These are phyloP conservation scores for Fraxinus platypoda DNA, from an alignment of 305 asterid genomes.

Conservation along the genomic window DNA sequence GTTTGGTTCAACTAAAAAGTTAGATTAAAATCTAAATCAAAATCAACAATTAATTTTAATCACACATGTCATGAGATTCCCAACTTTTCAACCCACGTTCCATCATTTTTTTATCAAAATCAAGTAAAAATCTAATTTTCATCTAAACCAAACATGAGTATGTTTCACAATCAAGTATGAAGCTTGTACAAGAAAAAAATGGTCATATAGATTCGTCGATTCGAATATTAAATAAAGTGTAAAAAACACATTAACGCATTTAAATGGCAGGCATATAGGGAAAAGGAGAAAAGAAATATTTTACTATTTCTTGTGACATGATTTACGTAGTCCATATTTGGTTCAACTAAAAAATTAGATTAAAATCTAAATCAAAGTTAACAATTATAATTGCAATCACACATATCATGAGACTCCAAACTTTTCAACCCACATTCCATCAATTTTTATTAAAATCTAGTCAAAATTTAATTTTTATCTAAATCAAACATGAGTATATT, in stretches of 20 bases:
- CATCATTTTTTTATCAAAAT: background rate
- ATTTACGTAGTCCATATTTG: background rate
- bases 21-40: too few species aligned
- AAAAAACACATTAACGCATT: background rate
- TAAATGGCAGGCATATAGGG: background rate
- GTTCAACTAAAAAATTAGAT: background rate
- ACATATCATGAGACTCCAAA: background rate
- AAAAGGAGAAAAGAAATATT: background rate
- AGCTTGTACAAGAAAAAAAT: background rate
- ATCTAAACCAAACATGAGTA: background rate
- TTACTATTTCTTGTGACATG: background rate
- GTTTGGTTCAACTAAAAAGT: background rate
- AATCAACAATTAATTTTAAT: too few species aligned
- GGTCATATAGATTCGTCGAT: background rate
- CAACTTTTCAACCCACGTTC: background rate
- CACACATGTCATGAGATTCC: background rate
- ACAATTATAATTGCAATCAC: too few species aligned
- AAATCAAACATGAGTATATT: background rate
- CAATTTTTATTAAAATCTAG: background rate
- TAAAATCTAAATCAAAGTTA: too few species aligned
- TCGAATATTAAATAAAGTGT: background rate
- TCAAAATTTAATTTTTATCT: background rate
- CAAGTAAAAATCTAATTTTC: background rate
- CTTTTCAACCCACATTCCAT: background rate
- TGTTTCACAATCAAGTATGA: background rate